Evolutionary conservation across 2,329 filamentous ascomycete genomes (phyloP), one percentile per base, ranked within the genome.

Genomic region (Arachnopeziza araneosa): DNA sequence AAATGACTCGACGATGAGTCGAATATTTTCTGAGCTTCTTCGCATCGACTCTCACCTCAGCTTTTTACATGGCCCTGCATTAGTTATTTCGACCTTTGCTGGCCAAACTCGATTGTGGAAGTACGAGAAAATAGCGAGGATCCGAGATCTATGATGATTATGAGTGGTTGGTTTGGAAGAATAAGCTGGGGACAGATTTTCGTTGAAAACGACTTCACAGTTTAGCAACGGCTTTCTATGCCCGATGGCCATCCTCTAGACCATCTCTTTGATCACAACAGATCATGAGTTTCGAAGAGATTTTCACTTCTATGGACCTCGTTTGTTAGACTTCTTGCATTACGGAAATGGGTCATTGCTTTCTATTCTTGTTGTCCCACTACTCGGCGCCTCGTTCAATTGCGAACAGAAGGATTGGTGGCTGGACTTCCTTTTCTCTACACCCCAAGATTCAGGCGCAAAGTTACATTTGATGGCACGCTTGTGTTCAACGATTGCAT

Each of bases 401-500:
- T 66, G 61, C 65, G 63, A 67, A 58, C 63, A 68, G 69, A 69
- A 57, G 61, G 70, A 59, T 60, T 60, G 58, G 69, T 67, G 68
- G 71, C 69, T 68, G 69, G 70, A 62, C 68, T 69, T 68, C 67
- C 67, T 67, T 68, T 67, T 65, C 60, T 69, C 66, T 67, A 67
- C 64, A 66, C 67, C 62, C 65, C 68, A 70, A 69, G 67, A 69
- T 68, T 70, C 67, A 66, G 71, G 70, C 71, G 68, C 72, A 70
- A 44, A 62, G 63, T 63, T 68, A 66, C 64, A 66, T 67, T 70
- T 68, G 65, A 67, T 61, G 65, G 60, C 66, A 70, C 68, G 61
- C 65, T 70, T 69, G 67, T 68, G 66, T 67, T 68, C 60, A 67
- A 68, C 64, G 67, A 68, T 69, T 67, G 69, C 66, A 71, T 71